Base-by-base conservation (phyloP, 345 rosid genomes). In the Durio zibethinus region DNA sequence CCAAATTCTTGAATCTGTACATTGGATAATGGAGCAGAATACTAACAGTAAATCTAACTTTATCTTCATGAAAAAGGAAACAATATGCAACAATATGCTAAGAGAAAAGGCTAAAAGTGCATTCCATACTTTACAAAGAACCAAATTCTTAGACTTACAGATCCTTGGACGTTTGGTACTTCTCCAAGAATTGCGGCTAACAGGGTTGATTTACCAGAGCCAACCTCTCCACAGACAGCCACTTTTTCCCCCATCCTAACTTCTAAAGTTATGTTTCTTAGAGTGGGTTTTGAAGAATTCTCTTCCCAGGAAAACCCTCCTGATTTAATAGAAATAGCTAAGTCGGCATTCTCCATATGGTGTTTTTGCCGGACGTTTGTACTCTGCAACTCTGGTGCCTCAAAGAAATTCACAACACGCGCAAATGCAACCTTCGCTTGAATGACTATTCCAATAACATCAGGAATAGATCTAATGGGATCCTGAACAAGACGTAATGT, bases 151-250 rank as follows among this genome's bases (percentile, higher is more conserved):
- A 31, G 71, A 80, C 97, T 84, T 85, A 92, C 99, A 0, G 83
- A 83, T 89, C 99, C 98, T 48, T 77, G 79, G 15, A 86, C 84
- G 64, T 75, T 83, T 31, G 96, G 93, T 74, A 90, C 88, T 84
- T 95, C 99, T 73, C 98, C 97, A 35, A 95, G 98, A 84, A 95
- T 90, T 27, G 98, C 93, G 29, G 98, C 91, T 77, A 95, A 70
- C 80, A 93, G 89, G 68, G 99, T 95, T 7, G 99, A 95, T 85
- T 95, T 95, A 5, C 99, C 99, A 0, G 99, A 92, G 69, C 98
- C 99, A 81, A 95, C 99, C 86, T 93, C 98, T 72, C 98, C 99
- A 64, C 99, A 95, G 48, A 95, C 84, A 15, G 99, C 98, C 9
- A 95, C 87, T 84, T 93, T 95, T 76, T 87, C 90, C 45, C 93